These are phyloP conservation scores for Solanum sitiens DNA, from an alignment of 257 asterid species.

Conservation along the genomic window DNA sequence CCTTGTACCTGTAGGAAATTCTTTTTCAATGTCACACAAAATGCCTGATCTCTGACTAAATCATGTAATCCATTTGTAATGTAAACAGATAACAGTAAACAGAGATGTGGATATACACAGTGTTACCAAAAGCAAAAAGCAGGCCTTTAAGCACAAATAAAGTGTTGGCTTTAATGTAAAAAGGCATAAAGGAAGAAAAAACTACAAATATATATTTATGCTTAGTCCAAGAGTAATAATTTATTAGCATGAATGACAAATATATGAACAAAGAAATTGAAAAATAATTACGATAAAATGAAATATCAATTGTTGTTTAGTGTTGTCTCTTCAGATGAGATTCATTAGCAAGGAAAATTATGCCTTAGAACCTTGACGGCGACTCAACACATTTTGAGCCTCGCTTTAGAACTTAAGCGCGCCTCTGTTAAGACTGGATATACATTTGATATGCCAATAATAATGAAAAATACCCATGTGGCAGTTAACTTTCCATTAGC, in stretches of 20 bases:
- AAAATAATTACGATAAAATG: neutral
- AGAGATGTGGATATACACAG: neutral
- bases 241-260: neutral
- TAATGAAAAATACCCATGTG: neutral
- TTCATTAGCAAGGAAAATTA: neutral
- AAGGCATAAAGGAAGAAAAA: neutral
- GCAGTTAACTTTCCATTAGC: neutral
- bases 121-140: neutral
- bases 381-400: neutral
- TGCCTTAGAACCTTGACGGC: neutral
- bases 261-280: neutral
- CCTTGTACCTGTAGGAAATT: constrained; percentile 6
- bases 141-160: neutral
- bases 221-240: neutral
- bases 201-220: neutral
- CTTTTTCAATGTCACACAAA: neutral
- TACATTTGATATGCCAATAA: neutral
- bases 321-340: neutral
- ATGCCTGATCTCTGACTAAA: neutral
- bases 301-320: neutral
- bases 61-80: neutral
- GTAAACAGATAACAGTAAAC: neutral
- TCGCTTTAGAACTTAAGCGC: neutral
- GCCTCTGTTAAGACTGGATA: neutral
- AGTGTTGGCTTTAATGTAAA: neutral